Percentiles rank a stretch among this genome's conserved stretches.
These are phyloP conservation scores for Ochetophila trinervis DNA, from an alignment of 306 rosid species.

Conservation along the genomic window DNA sequence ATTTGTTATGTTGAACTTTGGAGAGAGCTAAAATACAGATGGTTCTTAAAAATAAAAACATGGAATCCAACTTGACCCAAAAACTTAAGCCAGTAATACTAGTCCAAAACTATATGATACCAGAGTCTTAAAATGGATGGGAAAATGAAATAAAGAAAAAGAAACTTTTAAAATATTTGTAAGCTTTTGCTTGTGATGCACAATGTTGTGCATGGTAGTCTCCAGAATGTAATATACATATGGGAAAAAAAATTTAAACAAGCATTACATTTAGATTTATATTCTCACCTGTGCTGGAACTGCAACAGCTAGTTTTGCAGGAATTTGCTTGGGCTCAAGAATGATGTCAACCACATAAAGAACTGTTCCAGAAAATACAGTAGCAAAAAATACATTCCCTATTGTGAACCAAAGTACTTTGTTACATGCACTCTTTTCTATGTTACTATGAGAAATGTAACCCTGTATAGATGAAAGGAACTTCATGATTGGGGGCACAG, in stretches of 20 bases:
- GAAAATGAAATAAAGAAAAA: not conserved
- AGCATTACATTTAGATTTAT: conserved; percentile 20
- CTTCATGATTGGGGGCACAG: conserved; percentile 81
- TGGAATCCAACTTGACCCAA: too few species aligned
- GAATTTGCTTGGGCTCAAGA: conserved; percentile 73
- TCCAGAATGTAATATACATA: not conserved
- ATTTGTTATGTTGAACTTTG: too few species aligned
- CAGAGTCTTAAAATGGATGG: not conserved
- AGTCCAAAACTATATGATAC: too few species aligned
- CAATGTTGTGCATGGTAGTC: not conserved
- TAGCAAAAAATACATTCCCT: conserved; percentile 91
- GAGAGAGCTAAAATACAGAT: too few species aligned
- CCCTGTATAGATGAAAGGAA: conserved; percentile 95
- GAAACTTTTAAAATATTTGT: too few species aligned
- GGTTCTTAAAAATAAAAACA: too few species aligned
- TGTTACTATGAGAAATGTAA: conserved; percentile 62
- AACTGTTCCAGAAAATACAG: conserved; percentile 82
- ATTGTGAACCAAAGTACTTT: conserved; percentile 94
- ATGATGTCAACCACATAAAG: conserved; percentile 45
- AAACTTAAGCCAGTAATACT: too few species aligned
- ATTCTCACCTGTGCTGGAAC: conserved; percentile 91
- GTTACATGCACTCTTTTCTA: conserved; percentile 76
- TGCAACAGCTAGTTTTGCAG: conserved; percentile 59
- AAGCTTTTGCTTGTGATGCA: not conserved
- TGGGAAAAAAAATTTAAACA: conserved; percentile 6